These are phyloP conservation scores for Mycena filopes DNA, from an alignment of 768 basidiomycete genomes.

Conservation along the genomic window DNA sequence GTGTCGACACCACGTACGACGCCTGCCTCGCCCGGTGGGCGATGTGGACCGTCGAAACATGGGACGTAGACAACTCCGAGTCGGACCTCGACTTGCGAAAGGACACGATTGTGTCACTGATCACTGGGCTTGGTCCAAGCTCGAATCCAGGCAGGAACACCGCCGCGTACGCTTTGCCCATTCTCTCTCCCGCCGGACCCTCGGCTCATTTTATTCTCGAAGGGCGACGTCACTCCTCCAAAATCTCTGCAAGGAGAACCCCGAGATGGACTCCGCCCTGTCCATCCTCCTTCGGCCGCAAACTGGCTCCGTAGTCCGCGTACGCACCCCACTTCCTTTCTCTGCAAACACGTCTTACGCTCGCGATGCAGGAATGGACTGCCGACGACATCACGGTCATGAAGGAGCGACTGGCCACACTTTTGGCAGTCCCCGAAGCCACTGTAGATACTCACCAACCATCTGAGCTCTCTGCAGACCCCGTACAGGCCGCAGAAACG, in stretches of 20 bases:
- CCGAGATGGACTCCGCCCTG: conserved; percentile 45
- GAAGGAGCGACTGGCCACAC: conserved; percentile 59
- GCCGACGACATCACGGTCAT: conserved; percentile 62
- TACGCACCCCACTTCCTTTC: conserved; percentile 25
- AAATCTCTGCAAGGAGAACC: conserved; percentile 50
- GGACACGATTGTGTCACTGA: conserved; percentile 55
- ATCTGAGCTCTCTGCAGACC: not conserved
- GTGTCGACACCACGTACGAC: conserved; percentile 49
- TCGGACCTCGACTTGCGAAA: conserved; percentile 55
- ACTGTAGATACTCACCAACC: not conserved
- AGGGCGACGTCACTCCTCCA: conserved; percentile 49
- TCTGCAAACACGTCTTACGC: not conserved
- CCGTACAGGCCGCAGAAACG: conserved; percentile 2
- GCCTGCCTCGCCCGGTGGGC: conserved; percentile 77
- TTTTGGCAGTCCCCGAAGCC: conserved; percentile 39
- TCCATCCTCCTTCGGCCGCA: conserved; percentile 36
- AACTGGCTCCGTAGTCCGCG: conserved; percentile 28
- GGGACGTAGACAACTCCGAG: conserved; percentile 40
- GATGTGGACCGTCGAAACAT: conserved; percentile 64
- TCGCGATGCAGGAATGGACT: conserved; percentile 58
- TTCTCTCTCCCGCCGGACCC: not conserved
- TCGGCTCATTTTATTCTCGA: conserved; percentile 7
- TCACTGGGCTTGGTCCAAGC: conserved; percentile 59
- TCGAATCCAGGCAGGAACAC: conserved; percentile 31
- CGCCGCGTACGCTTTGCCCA: conserved; percentile 45